Evolutionary conservation across 2,329 filamentous ascomycete species (phyloP), one percentile per base, ranked within the genome.

Genomic region (Pseudocercospora cruenta): DNA sequence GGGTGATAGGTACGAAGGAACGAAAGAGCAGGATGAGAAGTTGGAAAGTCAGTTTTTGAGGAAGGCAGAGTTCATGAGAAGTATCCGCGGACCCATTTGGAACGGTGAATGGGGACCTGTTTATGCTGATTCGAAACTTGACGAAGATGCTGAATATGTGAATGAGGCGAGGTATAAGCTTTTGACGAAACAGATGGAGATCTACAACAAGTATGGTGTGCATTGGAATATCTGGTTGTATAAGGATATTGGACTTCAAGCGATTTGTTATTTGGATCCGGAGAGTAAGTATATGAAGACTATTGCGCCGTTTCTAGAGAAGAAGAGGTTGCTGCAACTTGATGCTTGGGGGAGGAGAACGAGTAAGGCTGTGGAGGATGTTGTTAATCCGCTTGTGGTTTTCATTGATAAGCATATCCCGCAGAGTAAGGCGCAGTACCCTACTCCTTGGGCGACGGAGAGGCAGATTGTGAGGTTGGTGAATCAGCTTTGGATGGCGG

Each of bases 261-360:
- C 73, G 5, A 77, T 78, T 75, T 63, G 74, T 8, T 67, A 74
- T 53, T 33, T 68, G n/a, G 36, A 60, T n/a, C 59, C 69, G 5
- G 47, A 64, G 8, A 68, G 68, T 10, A 58, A 70, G 9, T 78
- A 85, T 76, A 86, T 86, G 74, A 78, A 79, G 22, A 81, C 83
- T 2, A 81, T 88, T 49, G 72, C 79, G 19, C 80, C 82, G 0
- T 86, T 88, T 62, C 73, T 88, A 0, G 80, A 82, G 57, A 88
- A 87, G 78, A 88, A 89, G 73, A 79, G 8, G 71, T 73, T 0
- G 28, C 77, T 86, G 2, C 83, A 84, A 24, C 77, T 88, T 1
- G 86, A 88, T 72, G 82, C 82, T 16, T 88, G 86, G 86, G 86
- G 85, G 0, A 76, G 79, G 51, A 75, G 78, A 43, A 79, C 73